Evolutionary conservation across 202 grass and related monocot species (phyloP), one percentile per base, ranked within the genome.

Genomic region (Dendrocalamus latiflorus): DNA sequence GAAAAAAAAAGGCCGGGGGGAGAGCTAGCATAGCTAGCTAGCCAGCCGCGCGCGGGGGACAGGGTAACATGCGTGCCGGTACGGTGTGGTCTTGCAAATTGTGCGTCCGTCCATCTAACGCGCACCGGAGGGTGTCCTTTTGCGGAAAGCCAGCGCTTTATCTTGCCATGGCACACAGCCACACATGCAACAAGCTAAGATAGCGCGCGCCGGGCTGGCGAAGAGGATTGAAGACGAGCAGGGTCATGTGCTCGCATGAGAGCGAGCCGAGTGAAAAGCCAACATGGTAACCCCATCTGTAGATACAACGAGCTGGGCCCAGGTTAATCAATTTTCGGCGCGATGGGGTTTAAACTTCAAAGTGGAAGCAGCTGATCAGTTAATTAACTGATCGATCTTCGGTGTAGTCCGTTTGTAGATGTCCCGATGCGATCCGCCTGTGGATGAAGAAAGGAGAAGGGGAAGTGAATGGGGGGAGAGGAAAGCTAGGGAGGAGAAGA

Each of bases 51-150:
- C 13, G 38, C 22, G 57, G 75, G 58, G 61, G 18, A 66, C 76
- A 78, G 76, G 24, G 86, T 84, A 88, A 84, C 81, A 88, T 88
- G 86, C 81, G 39, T 63, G 73, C 37, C 45, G 56, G 68, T n/a
- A 12, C 36, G 20, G 59, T 39, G 55, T 18, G 80, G 16, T 10
- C 16, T 54, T 64, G 10, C 65, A 13, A 59, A 59, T 13, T 59
- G 85, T 49, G 72, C 78, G 21, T 41, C 62, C 20, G 38, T 66
- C 76, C 49, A 51, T 18, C 34, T 21, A 60, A 13, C 72, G 24
- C 65, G 33, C 82, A 68, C 74, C 65, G 22, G 58, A 16, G 24
- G 36, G 13, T 66, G 75, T 67, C 86, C 68, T 84, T 88, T 74
- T 18, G 36, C 30, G 15, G 37, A 75, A 54, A 79, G 69, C 7